Evolutionary conservation across 805 yeast species (phyloP), one percentile per base, ranked within the genome.

Genomic region (Yarrowia porcina): DNA sequence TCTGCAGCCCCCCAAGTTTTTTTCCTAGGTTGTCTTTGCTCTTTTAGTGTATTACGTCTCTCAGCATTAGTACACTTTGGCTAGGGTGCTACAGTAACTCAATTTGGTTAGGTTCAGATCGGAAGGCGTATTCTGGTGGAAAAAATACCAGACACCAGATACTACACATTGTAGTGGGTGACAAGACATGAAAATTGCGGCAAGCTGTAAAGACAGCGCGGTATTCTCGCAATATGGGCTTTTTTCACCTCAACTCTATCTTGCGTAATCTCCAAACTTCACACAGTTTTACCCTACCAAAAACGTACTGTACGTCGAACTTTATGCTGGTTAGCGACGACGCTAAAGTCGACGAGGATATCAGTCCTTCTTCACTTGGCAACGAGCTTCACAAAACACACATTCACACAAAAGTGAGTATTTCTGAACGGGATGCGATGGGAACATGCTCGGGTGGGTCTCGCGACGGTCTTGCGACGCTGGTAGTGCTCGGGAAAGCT

Each of bases 271-370:
- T 45, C 36, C 20, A 49, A n/a, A 13, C 28, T n/a, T n/a, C 27
- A 21, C 23, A 21, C 28, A n/a, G 21, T 15, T 47, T 49, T 49
- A 49, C 56, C 56, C 56, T 49, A 49, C 56, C 56, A 49, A 49
- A 32, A 49, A 20, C 39, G 56, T 21, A 49, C 56, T 30, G 56
- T 21, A 49, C 56, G 30, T 33, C 56, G 23, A 49, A 49, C 56
- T 49, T 49, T 49, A 49, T 49, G 56, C 39, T 33, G 30, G 56
- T 49, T 21, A 49, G 39, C 56, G 56, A 49, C 56, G 56, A 49
- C 56, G 56, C 56, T 49, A 49, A 49, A 49, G 56, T 49, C 56
- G 56, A 49, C 56, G 56, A 49, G 39, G 56, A 49, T 32, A 49
- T 23, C 39, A 32, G 11, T 49, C 52, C 36, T 45, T 45, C 56